Evolutionary conservation across 2,329 filamentous ascomycete species (phyloP).

Genomic region (Alternaria brassicae): DNA sequence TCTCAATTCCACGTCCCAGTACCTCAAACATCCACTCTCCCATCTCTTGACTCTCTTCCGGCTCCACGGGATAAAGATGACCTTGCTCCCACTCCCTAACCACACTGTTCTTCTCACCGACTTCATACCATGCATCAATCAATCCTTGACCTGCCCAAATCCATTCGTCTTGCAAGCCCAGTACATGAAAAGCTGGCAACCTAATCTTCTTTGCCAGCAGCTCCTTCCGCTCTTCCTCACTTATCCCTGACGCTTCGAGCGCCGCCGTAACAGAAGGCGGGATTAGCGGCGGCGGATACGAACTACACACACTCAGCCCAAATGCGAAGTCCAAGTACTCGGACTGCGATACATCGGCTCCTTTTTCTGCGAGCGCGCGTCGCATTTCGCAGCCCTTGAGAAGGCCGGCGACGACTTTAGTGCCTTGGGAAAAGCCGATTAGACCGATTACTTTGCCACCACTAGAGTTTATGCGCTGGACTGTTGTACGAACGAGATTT

Average conservation of each 20-base stretch:
- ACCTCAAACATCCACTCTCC: constrained; percentile 33
- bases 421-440: constrained; percentile 46
- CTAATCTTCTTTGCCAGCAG: constrained; percentile 28
- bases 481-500: constrained; percentile 24
- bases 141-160: constrained; percentile 41
- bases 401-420: constrained; percentile 43
- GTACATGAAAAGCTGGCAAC: constrained; percentile 43
- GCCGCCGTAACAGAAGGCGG: constrained; percentile 19
- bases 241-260: constrained; percentile 7
- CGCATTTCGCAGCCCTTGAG: constrained; percentile 35
- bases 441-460: constrained; percentile 40
- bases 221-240: constrained; percentile 15
- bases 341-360: background rate
- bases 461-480: constrained; percentile 14
- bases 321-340: constrained; percentile 33
- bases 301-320: constrained; percentile 33
- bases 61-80: constrained; percentile 46
- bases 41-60: constrained; percentile 43
- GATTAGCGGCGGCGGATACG: constrained; percentile 41
- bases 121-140: constrained; percentile 38
- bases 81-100: constrained; percentile 42
- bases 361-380: constrained; percentile 11
- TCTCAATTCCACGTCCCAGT: constrained; percentile 3
- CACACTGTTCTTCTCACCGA: constrained; percentile 32
- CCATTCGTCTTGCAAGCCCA: constrained; percentile 46